Percentiles rank a stretch among this genome's conserved stretches.
Conservation (phyloP, 257 asterid species). For the Echites panduratus region DNA sequence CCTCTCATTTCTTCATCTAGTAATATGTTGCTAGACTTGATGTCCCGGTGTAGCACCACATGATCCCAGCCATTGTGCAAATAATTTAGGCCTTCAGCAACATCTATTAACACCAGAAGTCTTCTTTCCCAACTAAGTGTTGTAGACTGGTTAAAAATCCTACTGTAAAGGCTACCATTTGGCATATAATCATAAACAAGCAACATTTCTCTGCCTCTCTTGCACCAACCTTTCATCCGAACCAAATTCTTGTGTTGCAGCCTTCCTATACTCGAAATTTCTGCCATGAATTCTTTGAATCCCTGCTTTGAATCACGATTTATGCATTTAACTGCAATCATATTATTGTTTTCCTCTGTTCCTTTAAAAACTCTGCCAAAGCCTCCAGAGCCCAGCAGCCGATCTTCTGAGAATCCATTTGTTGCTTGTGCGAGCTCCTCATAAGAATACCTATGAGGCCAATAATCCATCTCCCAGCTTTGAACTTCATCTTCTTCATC, state of each 20-base stretch:
- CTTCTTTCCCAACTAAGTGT: conserved; percentile 14
- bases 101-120: conserved; percentile 10
- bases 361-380: conserved; percentile 23
- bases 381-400: conserved; percentile 18
- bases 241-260: conserved; percentile 22
- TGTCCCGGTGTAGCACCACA: conserved; percentile 16
- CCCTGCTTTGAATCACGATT: conserved; percentile 15
- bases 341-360: neutral
- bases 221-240: conserved; percentile 21
- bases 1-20: conserved; percentile 12
- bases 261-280: conserved; percentile 21
- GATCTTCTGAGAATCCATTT: conserved; percentile 10
- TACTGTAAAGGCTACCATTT: conserved; percentile 17
- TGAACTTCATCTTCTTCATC: conserved; percentile 12
- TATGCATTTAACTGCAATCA: conserved; percentile 18
- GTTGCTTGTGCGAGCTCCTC: conserved; percentile 16
- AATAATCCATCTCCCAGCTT: conserved; percentile 13
- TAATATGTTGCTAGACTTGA: conserved; percentile 21
- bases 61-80: conserved; percentile 22
- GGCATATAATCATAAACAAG: conserved; percentile 20
- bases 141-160: conserved; percentile 1
- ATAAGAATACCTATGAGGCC: conserved; percentile 23
- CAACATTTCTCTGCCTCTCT: conserved; percentile 14
- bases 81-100: conserved; percentile 18
- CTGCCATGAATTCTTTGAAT: conserved; percentile 18